These are phyloP conservation scores for Arbutus unedo DNA, from an alignment of 148 eudicot species.

Conservation along the genomic window DNA sequence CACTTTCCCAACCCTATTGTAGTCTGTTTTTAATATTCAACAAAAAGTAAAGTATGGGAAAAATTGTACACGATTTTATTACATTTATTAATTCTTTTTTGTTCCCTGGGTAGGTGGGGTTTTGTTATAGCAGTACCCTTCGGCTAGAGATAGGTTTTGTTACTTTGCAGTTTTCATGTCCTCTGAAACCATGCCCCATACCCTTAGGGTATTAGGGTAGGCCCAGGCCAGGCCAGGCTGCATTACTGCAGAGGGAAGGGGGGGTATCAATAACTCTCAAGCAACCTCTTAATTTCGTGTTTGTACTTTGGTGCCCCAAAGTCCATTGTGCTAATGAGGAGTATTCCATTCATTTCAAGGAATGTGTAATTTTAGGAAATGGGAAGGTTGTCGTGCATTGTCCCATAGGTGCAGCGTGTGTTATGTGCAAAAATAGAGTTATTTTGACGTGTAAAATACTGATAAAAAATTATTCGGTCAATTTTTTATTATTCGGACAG, in stretches of 20 bases:
- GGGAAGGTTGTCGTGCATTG: too few relatives aligned
- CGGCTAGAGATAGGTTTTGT: background rate
- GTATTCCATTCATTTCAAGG: too few relatives aligned
- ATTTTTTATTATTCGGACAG: too few relatives aligned
- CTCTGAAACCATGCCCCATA: background rate
- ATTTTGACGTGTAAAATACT: too few relatives aligned
- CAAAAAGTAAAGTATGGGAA: background rate
- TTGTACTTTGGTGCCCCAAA: background rate
- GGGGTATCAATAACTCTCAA: background rate
- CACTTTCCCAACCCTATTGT: background rate
- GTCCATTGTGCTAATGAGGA: background rate
- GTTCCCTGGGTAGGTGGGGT: background rate
- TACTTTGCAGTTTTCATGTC: background rate
- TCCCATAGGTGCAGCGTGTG: too few relatives aligned
- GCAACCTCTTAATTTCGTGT: background rate
- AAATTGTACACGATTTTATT: background rate
- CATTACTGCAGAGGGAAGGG: background rate
- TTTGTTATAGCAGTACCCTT: background rate
- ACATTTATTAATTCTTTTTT: too few relatives aligned
- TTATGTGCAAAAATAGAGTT: too few relatives aligned
- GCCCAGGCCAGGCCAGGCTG: background rate
- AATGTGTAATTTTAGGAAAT: too few relatives aligned
- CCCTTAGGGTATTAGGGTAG: background rate
- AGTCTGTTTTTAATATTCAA: background rate
- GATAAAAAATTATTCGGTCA: too few relatives aligned